These are phyloP conservation scores for Cubamyces sp. DNA, from an alignment of 768 basidiomycete species.

Conservation along the genomic window DNA sequence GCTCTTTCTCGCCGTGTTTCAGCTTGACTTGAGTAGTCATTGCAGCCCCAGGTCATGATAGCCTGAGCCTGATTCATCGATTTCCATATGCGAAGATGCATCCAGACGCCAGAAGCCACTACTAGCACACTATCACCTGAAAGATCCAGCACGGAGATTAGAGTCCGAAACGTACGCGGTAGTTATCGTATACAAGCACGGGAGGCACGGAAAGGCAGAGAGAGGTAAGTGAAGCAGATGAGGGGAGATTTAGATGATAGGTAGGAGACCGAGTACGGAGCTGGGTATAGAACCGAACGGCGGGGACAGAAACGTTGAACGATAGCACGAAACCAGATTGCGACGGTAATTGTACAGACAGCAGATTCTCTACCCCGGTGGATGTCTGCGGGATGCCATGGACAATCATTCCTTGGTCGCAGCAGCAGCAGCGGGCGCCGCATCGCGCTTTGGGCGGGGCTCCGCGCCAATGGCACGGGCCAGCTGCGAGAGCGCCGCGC, in stretches of 20 bases:
- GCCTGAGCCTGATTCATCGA: conserved; percentile 6
- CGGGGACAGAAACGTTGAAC: conserved; percentile 2
- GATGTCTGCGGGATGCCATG: background rate
- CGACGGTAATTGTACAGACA: conserved; percentile 3
- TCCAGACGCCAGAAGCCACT: conserved; percentile 16
- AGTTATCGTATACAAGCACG: conserved; percentile 22
- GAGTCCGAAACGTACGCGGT: conserved; percentile 16
- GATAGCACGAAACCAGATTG: conserved; percentile 11
- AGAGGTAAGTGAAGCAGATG: background rate
- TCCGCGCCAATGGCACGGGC: conserved; percentile 60
- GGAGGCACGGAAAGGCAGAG: background rate
- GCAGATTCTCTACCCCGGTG: background rate
- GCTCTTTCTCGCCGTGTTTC: background rate
- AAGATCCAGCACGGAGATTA: conserved; percentile 23
- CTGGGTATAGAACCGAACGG: conserved; percentile 16
- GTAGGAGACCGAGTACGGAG: background rate
- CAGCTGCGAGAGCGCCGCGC: conserved; percentile 68
- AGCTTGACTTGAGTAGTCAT: no score
- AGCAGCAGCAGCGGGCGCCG: conserved; percentile 8
- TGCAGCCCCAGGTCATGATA: background rate
- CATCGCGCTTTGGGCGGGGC: conserved; percentile 26
- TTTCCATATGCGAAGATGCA: conserved; percentile 16
- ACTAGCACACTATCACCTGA: conserved; percentile 23
- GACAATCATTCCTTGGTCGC: conserved; percentile 28
- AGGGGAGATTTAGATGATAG: background rate